Percentiles rank a stretch among this genome's conserved stretches.
phyloP scores from a whole-genome alignment of 2,329 filamentous ascomycete species.

The Tolypocladium pustulatum region DNA sequence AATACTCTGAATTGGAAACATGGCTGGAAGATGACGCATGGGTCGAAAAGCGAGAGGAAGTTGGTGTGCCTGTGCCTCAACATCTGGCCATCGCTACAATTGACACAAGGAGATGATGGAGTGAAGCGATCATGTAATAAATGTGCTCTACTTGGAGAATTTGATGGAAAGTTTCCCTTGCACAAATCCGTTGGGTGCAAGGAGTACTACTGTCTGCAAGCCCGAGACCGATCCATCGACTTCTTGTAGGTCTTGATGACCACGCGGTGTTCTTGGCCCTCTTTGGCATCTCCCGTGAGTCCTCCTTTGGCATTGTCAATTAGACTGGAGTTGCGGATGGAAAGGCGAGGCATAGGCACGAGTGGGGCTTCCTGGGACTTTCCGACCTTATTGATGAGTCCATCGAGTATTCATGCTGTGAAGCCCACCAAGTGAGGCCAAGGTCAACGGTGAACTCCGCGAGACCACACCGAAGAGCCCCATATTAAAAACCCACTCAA shows the following conservation, averaged over 20 bases:
- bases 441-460: no score
- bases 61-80: neutral
- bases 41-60: neutral
- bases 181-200: neutral
- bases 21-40: neutral
- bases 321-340: no score
- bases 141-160: neutral
- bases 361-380: no score
- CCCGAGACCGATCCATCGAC: neutral
- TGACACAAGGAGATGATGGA: neutral
- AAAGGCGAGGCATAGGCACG: no score
- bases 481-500: neutral
- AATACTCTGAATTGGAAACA: neutral
- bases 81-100: neutral
- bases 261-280: neutral
- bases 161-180: neutral
- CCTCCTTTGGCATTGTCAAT: no score
- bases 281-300: fast-evolving
- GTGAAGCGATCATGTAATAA: neutral
- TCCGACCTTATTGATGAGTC: no score
- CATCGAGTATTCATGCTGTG: no score
- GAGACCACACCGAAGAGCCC: neutral
- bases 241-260: neutral
- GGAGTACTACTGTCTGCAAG: neutral
- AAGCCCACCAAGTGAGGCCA: no score